A percentile compares a stretch with the other conserved stretches of the same genome.
Evolutionary conservation across 257 asterid species (phyloP).

Genomic region (Scutellaria minor): DNA sequence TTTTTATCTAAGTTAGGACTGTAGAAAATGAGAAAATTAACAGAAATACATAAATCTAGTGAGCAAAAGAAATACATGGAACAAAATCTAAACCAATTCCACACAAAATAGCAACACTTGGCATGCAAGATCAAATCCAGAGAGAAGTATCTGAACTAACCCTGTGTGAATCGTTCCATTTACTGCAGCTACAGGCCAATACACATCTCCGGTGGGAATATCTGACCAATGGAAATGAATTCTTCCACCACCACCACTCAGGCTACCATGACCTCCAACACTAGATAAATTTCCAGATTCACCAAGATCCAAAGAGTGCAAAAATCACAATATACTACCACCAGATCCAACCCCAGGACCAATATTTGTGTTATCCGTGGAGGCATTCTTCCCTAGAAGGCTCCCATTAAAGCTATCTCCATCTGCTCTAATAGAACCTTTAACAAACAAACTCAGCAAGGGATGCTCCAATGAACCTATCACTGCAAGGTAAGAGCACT

Average conservation of each 20-base stretch:
- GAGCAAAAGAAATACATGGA: conserved; percentile 21
- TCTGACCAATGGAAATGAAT: conserved; percentile 97
- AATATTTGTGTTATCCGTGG: conserved; percentile 31
- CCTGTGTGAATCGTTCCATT: conserved; percentile 79
- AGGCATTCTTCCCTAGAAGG: conserved; percentile 40
- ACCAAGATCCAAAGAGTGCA: conserved; percentile 62
- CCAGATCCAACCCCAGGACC: conserved; percentile 99
- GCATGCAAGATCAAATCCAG: too few species aligned
- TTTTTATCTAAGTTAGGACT: background rate
- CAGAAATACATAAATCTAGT: conserved; percentile 19
- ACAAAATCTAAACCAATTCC: conserved; percentile 31
- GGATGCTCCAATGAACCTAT: conserved; percentile 95
- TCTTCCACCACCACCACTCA: conserved; percentile 89
- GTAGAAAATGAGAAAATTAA: conserved; percentile 5
- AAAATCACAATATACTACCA: conserved; percentile 83
- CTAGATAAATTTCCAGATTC: conserved; percentile 74
- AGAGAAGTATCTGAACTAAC: conserved; percentile 64
- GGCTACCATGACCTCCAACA: conserved; percentile 84
- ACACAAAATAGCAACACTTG: conserved; percentile 20
- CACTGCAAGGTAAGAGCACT: conserved; percentile 60
- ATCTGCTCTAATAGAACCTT: conserved; percentile 84
- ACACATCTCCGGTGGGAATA: conserved; percentile 90
- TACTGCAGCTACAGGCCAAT: conserved; percentile 82
- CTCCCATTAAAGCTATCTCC: conserved; percentile 62
- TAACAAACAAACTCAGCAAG: conserved; percentile 56